Evolutionary conservation across 805 yeast genomes (phyloP).

Genomic region (Isabelozyma rhagii): DNA sequence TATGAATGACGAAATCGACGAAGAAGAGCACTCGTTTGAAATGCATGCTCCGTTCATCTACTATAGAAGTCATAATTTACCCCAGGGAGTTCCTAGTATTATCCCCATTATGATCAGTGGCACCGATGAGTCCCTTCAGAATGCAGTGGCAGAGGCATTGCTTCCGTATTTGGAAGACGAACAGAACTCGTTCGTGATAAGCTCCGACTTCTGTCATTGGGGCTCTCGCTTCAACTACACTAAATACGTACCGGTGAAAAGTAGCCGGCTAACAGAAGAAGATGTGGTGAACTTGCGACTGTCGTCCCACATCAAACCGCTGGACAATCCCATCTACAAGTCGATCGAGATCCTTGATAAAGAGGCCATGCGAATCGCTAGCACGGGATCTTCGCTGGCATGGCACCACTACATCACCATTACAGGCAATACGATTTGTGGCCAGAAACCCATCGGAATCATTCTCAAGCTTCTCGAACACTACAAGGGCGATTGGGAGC

Average conservation of each 20-base stretch:
- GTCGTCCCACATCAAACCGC: constrained; percentile 4
- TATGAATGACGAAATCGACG: constrained; percentile 64
- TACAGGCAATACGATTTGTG: constrained; percentile 92
- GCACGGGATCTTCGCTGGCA: constrained; percentile 49
- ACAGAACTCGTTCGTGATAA: constrained; percentile 67
- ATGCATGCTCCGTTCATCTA: constrained; percentile 85
- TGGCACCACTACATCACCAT: constrained; percentile 66
- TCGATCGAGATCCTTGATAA: constrained; percentile 75
- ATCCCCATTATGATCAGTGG: constrained; percentile 78
- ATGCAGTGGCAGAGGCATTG: constrained; percentile 45
- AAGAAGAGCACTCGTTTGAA: constrained; percentile 89
- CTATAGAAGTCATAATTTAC: constrained; percentile 38
- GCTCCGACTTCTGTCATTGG: constrained; percentile 97
- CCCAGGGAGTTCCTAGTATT: constrained; percentile 42
- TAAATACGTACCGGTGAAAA: constrained; percentile 19
- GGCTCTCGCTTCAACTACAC: constrained; percentile 46
- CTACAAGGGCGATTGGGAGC: constrained; percentile 9
- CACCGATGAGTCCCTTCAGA: constrained; percentile 25
- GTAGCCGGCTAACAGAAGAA: background rate
- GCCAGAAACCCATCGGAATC: constrained; percentile 76
- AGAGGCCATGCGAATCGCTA: constrained; percentile 61
- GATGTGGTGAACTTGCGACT: constrained; percentile 1
- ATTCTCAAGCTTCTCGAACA: constrained; percentile 53
- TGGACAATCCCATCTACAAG: constrained; percentile 52
- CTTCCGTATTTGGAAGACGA: constrained; percentile 52